These are phyloP conservation scores for Geosiphon pyriformis DNA, from an alignment of 192 early-diverging fungal species.

Conservation along the genomic window DNA sequence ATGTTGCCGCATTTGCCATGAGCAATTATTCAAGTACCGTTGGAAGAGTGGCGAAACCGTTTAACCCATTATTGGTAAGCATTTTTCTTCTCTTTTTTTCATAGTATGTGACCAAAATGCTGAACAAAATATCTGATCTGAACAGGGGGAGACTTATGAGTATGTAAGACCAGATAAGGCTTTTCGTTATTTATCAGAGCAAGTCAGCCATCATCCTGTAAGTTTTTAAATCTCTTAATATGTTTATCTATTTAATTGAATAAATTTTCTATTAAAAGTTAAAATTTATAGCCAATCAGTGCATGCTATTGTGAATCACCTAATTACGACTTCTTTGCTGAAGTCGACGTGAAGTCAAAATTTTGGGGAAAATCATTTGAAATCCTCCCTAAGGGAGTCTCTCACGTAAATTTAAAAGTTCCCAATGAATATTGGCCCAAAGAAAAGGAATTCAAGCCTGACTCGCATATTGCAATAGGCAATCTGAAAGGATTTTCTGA, in stretches of 20 bases:
- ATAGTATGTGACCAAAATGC: background rate
- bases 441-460: slow-evolving; percentile 21
- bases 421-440: slow-evolving; percentile 40
- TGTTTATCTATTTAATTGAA: background rate
- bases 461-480: slow-evolving; percentile 37
- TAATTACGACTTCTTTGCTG: slow-evolving; percentile 78
- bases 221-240: slow-evolving; percentile 18
- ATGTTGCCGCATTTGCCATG: slow-evolving; percentile 85
- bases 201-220: slow-evolving; percentile 85
- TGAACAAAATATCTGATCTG: background rate
- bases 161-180: slow-evolving; percentile 70
- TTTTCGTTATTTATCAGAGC: slow-evolving; percentile 81
- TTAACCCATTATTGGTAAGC: slow-evolving; percentile 74
- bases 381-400: slow-evolving; percentile 72
- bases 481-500: slow-evolving; percentile 56
- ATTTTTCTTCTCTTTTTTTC: background rate
- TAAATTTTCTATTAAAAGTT: background rate
- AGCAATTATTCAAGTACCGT: slow-evolving; percentile 78
- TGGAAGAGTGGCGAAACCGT: slow-evolving; percentile 80
- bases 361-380: slow-evolving; percentile 85
- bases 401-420: slow-evolving; percentile 73
- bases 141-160: slow-evolving; percentile 81
- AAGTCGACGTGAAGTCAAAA: slow-evolving; percentile 80
- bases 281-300: slow-evolving; percentile 59
- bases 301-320: slow-evolving; percentile 82